These are phyloP conservation scores for Petrea volubilis DNA, from an alignment of 257 asterid genomes.

Conservation along the genomic window DNA sequence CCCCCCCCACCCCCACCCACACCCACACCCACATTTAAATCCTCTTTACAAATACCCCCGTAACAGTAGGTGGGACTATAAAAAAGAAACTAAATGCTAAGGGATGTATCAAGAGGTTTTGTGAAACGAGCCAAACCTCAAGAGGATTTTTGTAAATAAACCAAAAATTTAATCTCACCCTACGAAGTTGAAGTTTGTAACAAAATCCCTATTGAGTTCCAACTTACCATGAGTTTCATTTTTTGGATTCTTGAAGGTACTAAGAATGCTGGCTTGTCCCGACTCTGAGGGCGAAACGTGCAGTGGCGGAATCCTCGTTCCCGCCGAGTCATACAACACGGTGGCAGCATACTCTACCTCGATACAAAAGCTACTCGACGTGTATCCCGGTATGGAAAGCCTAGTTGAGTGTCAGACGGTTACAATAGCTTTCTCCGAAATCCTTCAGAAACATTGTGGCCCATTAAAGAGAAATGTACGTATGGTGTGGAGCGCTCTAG, in stretches of 20 bases:
- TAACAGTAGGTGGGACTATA: too few species aligned
- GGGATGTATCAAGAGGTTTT: too few species aligned
- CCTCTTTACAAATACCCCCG: too few species aligned
- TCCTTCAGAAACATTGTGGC: constrained; percentile 56
- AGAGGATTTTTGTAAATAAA: too few species aligned
- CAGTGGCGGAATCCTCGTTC: constrained; percentile 63
- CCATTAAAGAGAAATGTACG: constrained; percentile 54
- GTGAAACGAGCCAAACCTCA: too few species aligned
- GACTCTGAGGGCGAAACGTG: constrained; percentile 47
- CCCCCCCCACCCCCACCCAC: too few species aligned
- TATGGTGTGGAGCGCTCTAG: constrained; percentile 59
- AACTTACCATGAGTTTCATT: constrained; percentile 12
- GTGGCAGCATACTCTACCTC: constrained; percentile 58
- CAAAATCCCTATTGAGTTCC: neutral
- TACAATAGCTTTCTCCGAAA: constrained; percentile 55
- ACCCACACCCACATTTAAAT: too few species aligned
- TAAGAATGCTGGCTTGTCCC: constrained; percentile 59
- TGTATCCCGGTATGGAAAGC: constrained; percentile 71
- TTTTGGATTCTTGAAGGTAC: constrained; percentile 22
- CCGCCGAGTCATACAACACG: constrained; percentile 39
- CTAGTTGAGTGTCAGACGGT: constrained; percentile 71
- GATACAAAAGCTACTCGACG: constrained; percentile 63
- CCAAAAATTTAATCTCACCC: too few species aligned
- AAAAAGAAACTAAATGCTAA: too few species aligned
- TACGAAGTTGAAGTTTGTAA: too few species aligned